phyloP scores from a whole-genome alignment of 805 yeast species.

The Vanderwaltozyma tropicalis region DNA sequence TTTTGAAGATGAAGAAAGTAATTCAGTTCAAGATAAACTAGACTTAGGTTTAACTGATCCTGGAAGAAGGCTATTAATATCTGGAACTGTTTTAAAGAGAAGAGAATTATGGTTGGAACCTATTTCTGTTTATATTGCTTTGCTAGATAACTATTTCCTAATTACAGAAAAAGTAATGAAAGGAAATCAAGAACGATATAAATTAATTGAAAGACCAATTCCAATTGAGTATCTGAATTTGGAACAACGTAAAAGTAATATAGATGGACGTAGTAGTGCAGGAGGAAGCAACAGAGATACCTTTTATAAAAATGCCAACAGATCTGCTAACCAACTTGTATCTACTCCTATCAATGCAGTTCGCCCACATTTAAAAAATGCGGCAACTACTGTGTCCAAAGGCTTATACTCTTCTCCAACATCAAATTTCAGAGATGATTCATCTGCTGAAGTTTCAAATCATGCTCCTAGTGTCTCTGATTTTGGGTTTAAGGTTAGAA shows the following conservation, averaged over 20 bases:
- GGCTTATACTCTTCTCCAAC: slow-evolving; percentile 5
- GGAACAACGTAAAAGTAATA: slow-evolving; percentile 32
- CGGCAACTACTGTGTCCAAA: slow-evolving; percentile 16
- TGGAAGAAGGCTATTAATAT: slow-evolving; percentile 44
- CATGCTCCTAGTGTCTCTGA: slow-evolving; percentile 8
- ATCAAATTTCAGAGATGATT: neutral
- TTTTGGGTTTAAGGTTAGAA: slow-evolving; percentile 41
- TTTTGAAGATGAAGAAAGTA: neutral
- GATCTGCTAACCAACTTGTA: slow-evolving; percentile 1
- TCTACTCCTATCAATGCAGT: slow-evolving; percentile 13
- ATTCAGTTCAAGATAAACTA: slow-evolving; percentile 14
- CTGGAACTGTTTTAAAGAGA: slow-evolving; percentile 50
- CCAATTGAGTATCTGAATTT: slow-evolving; percentile 49
- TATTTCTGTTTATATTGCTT: slow-evolving; percentile 38
- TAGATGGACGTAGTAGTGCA: slow-evolving; percentile 3
- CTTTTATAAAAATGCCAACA: neutral
- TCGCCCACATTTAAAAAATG: slow-evolving; percentile 15
- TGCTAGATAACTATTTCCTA: slow-evolving; percentile 62
- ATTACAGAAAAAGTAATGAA: slow-evolving; percentile 48
- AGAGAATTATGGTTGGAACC: slow-evolving; percentile 58
- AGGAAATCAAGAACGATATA: slow-evolving; percentile 27
- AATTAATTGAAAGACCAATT: slow-evolving; percentile 47
- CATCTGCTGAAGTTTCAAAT: slow-evolving; percentile 10
- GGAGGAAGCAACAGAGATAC: slow-evolving; percentile 6
- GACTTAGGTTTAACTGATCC: slow-evolving; percentile 43